phyloP scores from a whole-genome alignment of 345 rosid species.

The Salix purpurea region DNA sequence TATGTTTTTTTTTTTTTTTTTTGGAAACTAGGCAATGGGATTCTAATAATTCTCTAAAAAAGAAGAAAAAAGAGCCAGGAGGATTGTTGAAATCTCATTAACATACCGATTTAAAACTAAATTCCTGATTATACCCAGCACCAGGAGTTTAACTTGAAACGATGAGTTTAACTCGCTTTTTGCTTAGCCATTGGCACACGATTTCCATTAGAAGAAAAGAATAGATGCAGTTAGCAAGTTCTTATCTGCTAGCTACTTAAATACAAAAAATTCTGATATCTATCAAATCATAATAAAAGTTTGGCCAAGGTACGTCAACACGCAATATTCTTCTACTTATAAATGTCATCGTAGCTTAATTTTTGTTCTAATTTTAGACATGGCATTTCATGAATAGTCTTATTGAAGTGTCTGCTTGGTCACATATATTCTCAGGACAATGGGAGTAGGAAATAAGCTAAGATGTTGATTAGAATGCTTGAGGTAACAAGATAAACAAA shows the following conservation, averaged over 20 bases:
- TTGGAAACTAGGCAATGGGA: neutral
- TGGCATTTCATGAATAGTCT: too few relatives aligned
- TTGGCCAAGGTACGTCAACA: neutral
- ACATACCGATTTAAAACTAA: neutral
- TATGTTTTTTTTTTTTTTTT: neutral
- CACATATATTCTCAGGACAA: too few relatives aligned
- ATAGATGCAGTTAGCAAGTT: neutral
- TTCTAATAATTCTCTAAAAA: neutral
- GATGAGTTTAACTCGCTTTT: neutral
- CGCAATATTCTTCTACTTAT: neutral
- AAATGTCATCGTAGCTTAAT: too few relatives aligned
- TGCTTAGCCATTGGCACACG: neutral
- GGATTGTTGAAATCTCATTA: too few relatives aligned
- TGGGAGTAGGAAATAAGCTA: neutral
- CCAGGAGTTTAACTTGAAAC: neutral
- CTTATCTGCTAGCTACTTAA: neutral
- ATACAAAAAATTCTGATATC: neutral
- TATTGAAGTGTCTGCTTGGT: too few relatives aligned
- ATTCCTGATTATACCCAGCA: neutral
- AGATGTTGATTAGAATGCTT: neutral
- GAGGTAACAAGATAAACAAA: neutral
- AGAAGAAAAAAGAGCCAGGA: neutral
- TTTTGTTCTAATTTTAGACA: too few relatives aligned
- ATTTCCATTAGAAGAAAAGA: neutral
- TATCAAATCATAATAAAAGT: neutral